phyloP scores from a whole-genome alignment of 345 rosid genomes.

The Mangifera indica region DNA sequence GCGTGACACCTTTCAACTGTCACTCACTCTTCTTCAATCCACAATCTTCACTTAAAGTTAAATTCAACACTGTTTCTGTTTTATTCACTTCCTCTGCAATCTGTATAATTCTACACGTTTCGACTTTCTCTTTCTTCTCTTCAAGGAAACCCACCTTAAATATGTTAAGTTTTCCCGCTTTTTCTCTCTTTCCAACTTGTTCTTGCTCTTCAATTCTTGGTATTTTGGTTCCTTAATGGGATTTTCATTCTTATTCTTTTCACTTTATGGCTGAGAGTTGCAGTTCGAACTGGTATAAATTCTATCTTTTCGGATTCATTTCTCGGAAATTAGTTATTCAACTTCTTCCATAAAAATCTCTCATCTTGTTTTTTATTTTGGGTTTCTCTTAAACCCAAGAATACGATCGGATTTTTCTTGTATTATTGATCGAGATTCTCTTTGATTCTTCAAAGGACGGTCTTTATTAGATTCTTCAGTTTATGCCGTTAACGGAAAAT shows the following conservation, averaged over 20 bases:
- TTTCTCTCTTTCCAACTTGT: conserved; percentile 16
- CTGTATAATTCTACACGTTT: neutral
- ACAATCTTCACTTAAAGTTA: neutral
- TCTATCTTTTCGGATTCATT: conserved; percentile 10
- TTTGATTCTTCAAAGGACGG: conserved; percentile 26
- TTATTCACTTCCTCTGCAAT: neutral
- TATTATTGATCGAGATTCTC: conserved; percentile 31
- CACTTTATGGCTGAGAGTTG: conserved; percentile 1
- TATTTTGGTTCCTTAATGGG: neutral
- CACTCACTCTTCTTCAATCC: conserved; percentile 1
- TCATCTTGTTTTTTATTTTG: conserved; percentile 5
- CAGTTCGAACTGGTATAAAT: conserved; percentile 16
- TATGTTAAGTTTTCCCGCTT: conserved; percentile 14
- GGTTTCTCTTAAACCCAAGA: neutral
- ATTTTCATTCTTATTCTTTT: neutral
- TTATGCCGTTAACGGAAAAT: conserved; percentile 24
- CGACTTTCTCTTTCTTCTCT: conserved; percentile 4
- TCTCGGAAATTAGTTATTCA: conserved; percentile 4
- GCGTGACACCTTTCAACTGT: conserved; percentile 15
- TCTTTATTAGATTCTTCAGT: conserved; percentile 38
- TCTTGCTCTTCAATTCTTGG: conserved; percentile 15
- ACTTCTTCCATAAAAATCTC: neutral
- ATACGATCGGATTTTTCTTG: conserved; percentile 19
- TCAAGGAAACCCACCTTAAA: neutral
- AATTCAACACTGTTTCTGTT: neutral